These are phyloP conservation scores for Wickerhamomyces chaumierensis DNA, from an alignment of 805 yeast genomes.

Conservation along the genomic window DNA sequence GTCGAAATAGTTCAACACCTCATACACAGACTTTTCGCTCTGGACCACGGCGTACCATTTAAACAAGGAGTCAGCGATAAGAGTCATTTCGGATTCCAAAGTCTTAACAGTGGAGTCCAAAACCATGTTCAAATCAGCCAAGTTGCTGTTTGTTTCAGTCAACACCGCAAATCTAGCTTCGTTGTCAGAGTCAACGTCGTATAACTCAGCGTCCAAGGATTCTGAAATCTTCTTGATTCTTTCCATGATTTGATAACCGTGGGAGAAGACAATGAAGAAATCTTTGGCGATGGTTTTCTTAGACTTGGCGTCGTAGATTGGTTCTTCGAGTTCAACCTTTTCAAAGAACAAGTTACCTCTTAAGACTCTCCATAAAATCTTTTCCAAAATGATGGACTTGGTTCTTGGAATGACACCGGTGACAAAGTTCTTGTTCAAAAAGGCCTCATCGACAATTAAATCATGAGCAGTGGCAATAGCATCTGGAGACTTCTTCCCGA, in stretches of 20 bases:
- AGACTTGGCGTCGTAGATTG: constrained; percentile 55
- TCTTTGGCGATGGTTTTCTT: constrained; percentile 55
- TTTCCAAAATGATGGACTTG: constrained; percentile 61
- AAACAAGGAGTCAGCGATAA: constrained; percentile 62
- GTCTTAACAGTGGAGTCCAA: constrained; percentile 56
- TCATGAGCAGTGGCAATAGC: constrained; percentile 3
- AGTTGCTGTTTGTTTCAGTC: constrained; percentile 44
- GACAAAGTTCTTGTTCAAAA: constrained; percentile 33
- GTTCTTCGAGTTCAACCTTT: constrained; percentile 60
- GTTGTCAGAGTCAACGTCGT: constrained; percentile 36
- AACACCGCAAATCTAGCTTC: constrained; percentile 57
- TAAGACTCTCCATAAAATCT: constrained; percentile 84
- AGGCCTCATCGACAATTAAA: constrained; percentile 7
- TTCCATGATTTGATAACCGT: constrained; percentile 64
- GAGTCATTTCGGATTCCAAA: constrained; percentile 64
- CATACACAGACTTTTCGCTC: constrained; percentile 79
- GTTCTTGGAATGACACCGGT: constrained; percentile 77
- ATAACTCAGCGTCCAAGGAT: constrained; percentile 80
- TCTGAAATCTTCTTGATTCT: constrained; percentile 80
- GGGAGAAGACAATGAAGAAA: constrained; percentile 83
- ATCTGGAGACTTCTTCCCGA: constrained; percentile 17
- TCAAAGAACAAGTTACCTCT: constrained; percentile 85
- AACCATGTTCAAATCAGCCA: constrained; percentile 53
- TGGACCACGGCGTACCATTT: constrained; percentile 59
- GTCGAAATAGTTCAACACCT: constrained; percentile 70